Evolutionary conservation across 2,329 filamentous ascomycete genomes (phyloP), one percentile per base, ranked within the genome.

Genomic region (Emmonsiellopsis sp.): DNA sequence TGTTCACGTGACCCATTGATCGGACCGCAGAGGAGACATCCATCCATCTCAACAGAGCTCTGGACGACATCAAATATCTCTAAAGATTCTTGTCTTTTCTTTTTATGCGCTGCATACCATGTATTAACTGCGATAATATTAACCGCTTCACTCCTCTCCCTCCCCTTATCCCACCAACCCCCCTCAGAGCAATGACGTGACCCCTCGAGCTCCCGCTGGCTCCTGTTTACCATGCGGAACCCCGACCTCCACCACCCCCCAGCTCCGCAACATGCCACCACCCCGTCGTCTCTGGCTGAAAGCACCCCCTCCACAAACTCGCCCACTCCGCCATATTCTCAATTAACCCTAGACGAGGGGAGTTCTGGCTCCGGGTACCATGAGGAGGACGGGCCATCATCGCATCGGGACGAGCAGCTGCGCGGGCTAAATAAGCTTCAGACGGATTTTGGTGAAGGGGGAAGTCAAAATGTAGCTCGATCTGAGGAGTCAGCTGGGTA

Each of bases 291-390:
- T 15, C 43, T 55, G 53, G 60, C 61, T 51, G 62, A 58, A 54
- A 60, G 59, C 59, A 57, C 58, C 15, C 60, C 62, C 31, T 67
- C 63, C 8, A 15, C 54, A 58, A 57, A 42, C 65, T 66, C 37
- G 57, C 59, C 55, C 59, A 56, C 62, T 9, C 58, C 64, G 34
- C 62, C 63, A 5, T 62, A 61, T 40, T 54, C 59, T 15, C 66
- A 59, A 54, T 65, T 67, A 38, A 71, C 67, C 0, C 69, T 70
- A 4, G 62, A 63, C n/a, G 69, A 68, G 7, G 67, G 65, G 52
- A 55, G 55, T 16, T 65, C 66, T 8, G 56, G 31, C 9, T 51
- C 52, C 4, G 43, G 42, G 16, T 63, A 67, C 7, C 59, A 64
- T 26, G 65, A n/a, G n/a, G n/a, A n/a, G n/a, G n/a, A 63, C 2